These are phyloP conservation scores for Parmelia sp. DNA, from an alignment of 495 filamentous ascomycete species.

Conservation along the genomic window DNA sequence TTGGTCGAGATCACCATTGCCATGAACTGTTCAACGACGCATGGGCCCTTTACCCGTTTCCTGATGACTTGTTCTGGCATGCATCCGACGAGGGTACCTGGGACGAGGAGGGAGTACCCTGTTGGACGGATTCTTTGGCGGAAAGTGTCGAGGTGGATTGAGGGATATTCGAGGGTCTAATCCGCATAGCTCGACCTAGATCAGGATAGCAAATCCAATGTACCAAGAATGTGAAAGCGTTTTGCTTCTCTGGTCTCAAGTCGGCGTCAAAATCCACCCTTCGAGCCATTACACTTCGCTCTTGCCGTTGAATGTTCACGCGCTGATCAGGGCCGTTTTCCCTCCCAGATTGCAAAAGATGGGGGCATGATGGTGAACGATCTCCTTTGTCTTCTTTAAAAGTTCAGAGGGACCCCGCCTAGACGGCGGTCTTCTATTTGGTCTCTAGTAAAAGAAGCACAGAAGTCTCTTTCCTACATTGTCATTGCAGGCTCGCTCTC, in stretches of 20 bases:
- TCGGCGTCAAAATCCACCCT: not conserved
- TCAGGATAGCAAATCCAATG: not conserved
- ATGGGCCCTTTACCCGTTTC: conserved; percentile 19
- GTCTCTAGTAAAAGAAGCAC: too few relatives aligned
- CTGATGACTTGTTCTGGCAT: conserved; percentile 25
- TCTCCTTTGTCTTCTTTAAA: too few relatives aligned
- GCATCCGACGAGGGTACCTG: conserved; percentile 17
- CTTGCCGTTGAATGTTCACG: too few relatives aligned
- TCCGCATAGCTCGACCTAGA: not conserved
- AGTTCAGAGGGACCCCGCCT: too few relatives aligned
- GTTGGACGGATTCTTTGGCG: conserved; percentile 3
- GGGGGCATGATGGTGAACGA: too few relatives aligned
- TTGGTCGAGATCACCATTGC: not conserved
- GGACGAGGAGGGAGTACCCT: conserved; percentile 13
- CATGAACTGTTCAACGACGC: conserved; percentile 18
- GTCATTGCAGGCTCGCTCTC: too few relatives aligned
- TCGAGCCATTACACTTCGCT: not conserved
- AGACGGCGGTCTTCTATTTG: too few relatives aligned
- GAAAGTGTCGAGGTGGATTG: not conserved
- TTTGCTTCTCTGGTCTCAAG: too few relatives aligned
- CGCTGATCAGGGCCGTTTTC: not conserved
- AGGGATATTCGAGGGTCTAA: not conserved
- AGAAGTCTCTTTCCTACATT: too few relatives aligned
- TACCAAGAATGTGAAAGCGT: not conserved
- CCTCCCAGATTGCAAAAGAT: not conserved